Conservation (phyloP, 768 basidiomycete species). For the Piloderma croceum region DNA sequence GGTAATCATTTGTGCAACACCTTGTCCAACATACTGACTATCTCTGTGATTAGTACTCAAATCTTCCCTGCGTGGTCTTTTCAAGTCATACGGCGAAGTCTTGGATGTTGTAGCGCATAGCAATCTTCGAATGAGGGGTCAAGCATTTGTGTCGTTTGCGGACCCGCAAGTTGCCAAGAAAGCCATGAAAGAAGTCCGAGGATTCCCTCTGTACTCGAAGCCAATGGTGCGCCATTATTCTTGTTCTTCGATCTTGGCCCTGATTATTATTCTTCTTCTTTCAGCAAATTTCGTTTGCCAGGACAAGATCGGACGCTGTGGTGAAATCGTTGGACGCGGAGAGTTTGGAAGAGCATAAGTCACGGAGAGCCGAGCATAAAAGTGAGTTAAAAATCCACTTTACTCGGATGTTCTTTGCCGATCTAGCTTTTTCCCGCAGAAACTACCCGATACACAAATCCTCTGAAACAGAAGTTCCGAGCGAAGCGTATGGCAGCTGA, state of each 20-base stretch:
- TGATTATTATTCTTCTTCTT: conserved; percentile 2
- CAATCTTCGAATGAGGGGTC: conserved; percentile 96
- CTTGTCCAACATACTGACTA: conserved; percentile 8
- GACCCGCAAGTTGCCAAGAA: conserved; percentile 77
- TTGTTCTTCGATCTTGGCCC: neutral
- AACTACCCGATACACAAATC: conserved; percentile 80
- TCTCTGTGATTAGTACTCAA: conserved; percentile 64
- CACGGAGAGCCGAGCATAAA: conserved; percentile 72
- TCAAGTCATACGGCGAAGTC: conserved; percentile 91
- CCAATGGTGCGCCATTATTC: conserved; percentile 67
- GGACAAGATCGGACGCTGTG: conserved; percentile 83
- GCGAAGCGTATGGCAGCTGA: conserved; percentile 78
- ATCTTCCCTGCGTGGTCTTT: conserved; percentile 78
- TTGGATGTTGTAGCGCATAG: conserved; percentile 92
- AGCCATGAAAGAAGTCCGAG: conserved; percentile 87
- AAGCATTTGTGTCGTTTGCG: conserved; percentile 93
- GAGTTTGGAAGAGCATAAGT: conserved; percentile 71
- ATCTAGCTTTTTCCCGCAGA: conserved; percentile 38
- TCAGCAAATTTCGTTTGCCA: conserved; percentile 94
- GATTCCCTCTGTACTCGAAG: conserved; percentile 94
- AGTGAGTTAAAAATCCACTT: conserved; percentile 44
- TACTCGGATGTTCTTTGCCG: conserved; percentile 4
- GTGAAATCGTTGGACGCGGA: conserved; percentile 69
- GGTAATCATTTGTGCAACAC: conserved; percentile 31
- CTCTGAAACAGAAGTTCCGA: conserved; percentile 79